Base-by-base conservation (phyloP, 2,329 filamentous ascomycete genomes). In the Monosporascus sp. region DNA sequence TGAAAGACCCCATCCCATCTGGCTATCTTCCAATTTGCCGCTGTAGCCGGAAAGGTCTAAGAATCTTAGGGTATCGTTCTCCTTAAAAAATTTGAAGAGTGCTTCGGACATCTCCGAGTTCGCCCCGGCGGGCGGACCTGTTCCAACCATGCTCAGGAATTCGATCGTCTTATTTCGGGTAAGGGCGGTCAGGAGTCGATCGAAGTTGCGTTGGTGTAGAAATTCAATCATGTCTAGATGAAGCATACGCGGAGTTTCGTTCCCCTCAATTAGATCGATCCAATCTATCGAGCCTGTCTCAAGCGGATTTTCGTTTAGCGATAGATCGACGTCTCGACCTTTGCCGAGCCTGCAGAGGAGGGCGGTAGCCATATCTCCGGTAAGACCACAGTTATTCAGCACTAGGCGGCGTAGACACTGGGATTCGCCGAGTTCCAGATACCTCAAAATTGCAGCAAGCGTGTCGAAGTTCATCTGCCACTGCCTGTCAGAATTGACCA, bases 161-260 rank as follows among this genome's bases (percentile, higher is more conserved):
- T 75, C 67, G 45, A 84, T 77, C 5, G 76, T 74, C 14, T 68
- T 72, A 55, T 79, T 80, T n/a, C 71, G 61, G 0, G 79, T 72
- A 49, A 84, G 66, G 2, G 79, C 77, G 17, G 66, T 69, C 55
- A 83, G 65, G 5, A 84, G 71, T 51, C 72, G 73, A 51, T 79
- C 72, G 58, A 79, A 84, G 60, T 74, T 80, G 9, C 64, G 63
- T 61, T 82, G 80, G 40, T 75, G 66, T 20, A 71, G 69, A 58
- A 83, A 82, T 55, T 82, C 78, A n/a, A 82, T 69, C 79, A 83
- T 82, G 57, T 81, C 77, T 55, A 82, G 65, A 57, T 78, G 77
- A 22, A 83, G 66, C 24, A 73, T 75, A 55, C 71, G 75, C 0
- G 79, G 79, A 1, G 77, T 77, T 56, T 74, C 73, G 15, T 75